phyloP scores from a whole-genome alignment of 177 flowering plant species.

The Vitis hybrid region DNA sequence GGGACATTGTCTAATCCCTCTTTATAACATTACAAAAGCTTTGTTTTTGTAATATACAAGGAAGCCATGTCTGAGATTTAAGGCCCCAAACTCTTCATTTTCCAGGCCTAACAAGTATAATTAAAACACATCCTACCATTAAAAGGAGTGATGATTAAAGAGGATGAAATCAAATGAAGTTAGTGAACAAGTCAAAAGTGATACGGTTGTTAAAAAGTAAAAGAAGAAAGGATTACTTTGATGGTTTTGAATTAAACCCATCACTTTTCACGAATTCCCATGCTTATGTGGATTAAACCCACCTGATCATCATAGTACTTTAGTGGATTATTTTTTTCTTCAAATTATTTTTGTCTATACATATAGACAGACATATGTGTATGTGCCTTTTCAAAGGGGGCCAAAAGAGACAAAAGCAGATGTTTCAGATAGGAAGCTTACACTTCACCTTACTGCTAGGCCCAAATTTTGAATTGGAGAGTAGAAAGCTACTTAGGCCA shows the following conservation, averaged over 20 bases:
- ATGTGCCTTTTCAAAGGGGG: background rate
- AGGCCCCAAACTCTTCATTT: too few relatives aligned
- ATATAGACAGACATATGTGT: too few relatives aligned
- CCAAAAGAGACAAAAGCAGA: background rate
- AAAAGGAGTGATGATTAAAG: slow-evolving; percentile 15
- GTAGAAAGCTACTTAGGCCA: slow-evolving; percentile 5
- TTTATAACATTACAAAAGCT: too few relatives aligned
- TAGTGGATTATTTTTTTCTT: too few relatives aligned
- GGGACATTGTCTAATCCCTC: too few relatives aligned
- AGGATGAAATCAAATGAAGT: slow-evolving; percentile 1
- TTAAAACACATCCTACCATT: background rate
- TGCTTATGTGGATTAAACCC: background rate
- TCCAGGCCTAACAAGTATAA: background rate
- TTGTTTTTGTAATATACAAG: too few relatives aligned
- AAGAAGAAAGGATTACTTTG: slow-evolving; percentile 6
- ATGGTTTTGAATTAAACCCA: slow-evolving; percentile 1
- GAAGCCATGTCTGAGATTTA: too few relatives aligned
- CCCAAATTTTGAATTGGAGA: slow-evolving; percentile 5
- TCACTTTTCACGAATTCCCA: slow-evolving; percentile 17
- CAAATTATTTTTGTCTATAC: too few relatives aligned
- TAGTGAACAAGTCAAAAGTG: slow-evolving; percentile 19
- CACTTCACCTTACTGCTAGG: background rate
- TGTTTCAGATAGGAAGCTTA: background rate
- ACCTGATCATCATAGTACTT: too few relatives aligned
- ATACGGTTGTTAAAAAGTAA: slow-evolving; percentile 1